These are phyloP conservation scores for Murraya koenigii DNA, from an alignment of 345 rosid genomes.

Conservation along the genomic window DNA sequence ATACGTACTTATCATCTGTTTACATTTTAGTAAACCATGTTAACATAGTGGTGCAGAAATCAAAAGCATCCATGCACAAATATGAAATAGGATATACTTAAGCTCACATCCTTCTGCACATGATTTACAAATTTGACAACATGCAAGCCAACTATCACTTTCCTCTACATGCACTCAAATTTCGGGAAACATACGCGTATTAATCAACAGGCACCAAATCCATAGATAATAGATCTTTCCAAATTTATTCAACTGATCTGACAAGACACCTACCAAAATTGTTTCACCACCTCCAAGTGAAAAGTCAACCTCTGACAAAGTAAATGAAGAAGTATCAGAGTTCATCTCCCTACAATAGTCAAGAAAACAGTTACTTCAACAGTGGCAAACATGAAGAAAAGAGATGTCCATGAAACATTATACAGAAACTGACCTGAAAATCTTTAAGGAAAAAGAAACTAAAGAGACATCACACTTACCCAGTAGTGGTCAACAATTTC, in stretches of 20 bases:
- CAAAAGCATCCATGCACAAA: background rate
- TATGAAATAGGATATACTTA: background rate
- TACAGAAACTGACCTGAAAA: background rate
- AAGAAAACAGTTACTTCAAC: conserved; percentile 21
- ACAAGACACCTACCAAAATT: conserved; percentile 54
- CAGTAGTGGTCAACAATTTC: conserved; percentile 28
- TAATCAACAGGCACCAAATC: background rate
- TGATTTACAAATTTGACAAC: background rate
- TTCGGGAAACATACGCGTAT: background rate
- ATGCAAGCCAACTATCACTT: background rate
- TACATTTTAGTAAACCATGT: conserved; percentile 1
- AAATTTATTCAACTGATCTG: conserved; percentile 8
- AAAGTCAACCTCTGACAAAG: conserved; percentile 65
- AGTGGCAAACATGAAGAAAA: conserved; percentile 3
- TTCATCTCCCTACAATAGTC: conserved; percentile 48
- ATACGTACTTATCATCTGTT: background rate
- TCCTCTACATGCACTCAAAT: background rate
- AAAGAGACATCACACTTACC: conserved; percentile 28
- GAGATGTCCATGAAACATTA: background rate
- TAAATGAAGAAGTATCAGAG: conserved; percentile 46
- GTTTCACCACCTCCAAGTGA: conserved; percentile 62
- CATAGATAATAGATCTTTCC: background rate
- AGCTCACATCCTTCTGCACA: background rate
- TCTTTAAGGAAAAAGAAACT: background rate
- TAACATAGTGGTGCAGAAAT: background rate